These are phyloP conservation scores for Myriosclerotinia scirpicola DNA, from an alignment of 2,329 filamentous ascomycete genomes.

Conservation along the genomic window DNA sequence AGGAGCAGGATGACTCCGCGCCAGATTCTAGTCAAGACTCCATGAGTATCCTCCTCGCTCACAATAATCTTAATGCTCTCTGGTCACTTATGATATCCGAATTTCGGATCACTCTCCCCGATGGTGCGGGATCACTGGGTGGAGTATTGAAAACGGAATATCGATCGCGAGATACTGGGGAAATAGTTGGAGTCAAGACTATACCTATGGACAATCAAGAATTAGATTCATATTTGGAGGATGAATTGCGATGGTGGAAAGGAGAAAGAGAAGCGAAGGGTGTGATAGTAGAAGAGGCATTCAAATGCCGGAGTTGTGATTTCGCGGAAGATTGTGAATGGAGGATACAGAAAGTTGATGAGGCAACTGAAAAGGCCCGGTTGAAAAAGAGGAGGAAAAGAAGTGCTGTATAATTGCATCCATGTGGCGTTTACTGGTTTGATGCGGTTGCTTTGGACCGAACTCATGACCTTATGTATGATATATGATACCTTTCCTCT, in stretches of 20 bases:
- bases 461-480: neutral
- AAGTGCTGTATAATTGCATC: neutral
- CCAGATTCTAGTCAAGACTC: conserved; percentile 36
- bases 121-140: conserved; percentile 55
- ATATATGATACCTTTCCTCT: neutral
- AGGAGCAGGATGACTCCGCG: conserved; percentile 35
- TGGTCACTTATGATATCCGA: conserved; percentile 65
- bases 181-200: conserved; percentile 56
- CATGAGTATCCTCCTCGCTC: conserved; percentile 48
- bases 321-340: conserved; percentile 79
- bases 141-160: conserved; percentile 59
- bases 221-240: conserved; percentile 64
- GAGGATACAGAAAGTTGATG: conserved; percentile 68
- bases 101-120: conserved; percentile 47
- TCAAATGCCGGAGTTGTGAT: conserved; percentile 83
- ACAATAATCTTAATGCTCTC: conserved; percentile 59
- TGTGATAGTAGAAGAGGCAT: conserved; percentile 80
- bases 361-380: conserved; percentile 44
- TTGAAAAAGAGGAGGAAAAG: conserved; percentile 26
- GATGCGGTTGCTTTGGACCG: neutral
- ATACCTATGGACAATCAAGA: conserved; percentile 65
- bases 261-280: conserved; percentile 71
- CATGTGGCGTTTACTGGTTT: neutral
- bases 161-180: conserved; percentile 48
- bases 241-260: conserved; percentile 84